Percentiles rank a stretch among this genome's conserved stretches.
Conservation (phyloP, 139 green algal species). For the Tetraselmis striata region DNA sequence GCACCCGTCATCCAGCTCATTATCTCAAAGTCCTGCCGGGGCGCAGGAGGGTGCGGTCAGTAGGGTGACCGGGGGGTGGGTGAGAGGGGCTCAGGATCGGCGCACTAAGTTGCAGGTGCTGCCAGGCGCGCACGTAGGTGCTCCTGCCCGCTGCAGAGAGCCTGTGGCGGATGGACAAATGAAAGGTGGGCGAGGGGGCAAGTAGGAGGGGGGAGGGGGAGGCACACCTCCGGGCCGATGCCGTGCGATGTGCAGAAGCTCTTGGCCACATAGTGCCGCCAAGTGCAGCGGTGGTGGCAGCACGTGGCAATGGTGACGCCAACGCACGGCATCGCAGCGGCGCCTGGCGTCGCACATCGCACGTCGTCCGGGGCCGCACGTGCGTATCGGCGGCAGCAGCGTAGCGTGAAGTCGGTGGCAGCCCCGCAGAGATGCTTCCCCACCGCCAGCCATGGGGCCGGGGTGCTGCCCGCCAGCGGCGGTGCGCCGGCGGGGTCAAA, state of each 20-base stretch:
- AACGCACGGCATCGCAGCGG: neutral
- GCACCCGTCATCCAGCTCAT: constrained; percentile 63
- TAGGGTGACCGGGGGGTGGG: no score
- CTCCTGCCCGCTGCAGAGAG: no score
- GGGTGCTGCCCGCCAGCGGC: constrained; percentile 6
- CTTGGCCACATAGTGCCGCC: constrained; percentile 62
- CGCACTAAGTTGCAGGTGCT: no score
- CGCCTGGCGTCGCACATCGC: no score
- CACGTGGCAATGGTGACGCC: constrained; percentile 60
- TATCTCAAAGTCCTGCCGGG: constrained; percentile 69
- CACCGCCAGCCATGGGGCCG: constrained; percentile 39
- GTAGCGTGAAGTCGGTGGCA: constrained; percentile 67
- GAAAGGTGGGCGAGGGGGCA: no score
- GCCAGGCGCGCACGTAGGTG: no score
- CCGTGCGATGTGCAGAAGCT: constrained; percentile 35
- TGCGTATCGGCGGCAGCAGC: constrained; percentile 18
- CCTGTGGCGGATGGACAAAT: no score
- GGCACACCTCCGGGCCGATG: constrained; percentile 31
- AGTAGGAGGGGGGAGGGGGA: neutral
- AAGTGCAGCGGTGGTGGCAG: constrained; percentile 79
- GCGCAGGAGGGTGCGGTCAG: no score
- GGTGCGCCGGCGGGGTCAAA: constrained; percentile 32
- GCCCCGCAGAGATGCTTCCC: constrained; percentile 79
- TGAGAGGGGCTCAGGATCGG: no score
- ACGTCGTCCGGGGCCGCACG: neutral